These are phyloP conservation scores for Metarhizium rileyi DNA, from an alignment of 2,329 filamentous ascomycete genomes.

Conservation along the genomic window DNA sequence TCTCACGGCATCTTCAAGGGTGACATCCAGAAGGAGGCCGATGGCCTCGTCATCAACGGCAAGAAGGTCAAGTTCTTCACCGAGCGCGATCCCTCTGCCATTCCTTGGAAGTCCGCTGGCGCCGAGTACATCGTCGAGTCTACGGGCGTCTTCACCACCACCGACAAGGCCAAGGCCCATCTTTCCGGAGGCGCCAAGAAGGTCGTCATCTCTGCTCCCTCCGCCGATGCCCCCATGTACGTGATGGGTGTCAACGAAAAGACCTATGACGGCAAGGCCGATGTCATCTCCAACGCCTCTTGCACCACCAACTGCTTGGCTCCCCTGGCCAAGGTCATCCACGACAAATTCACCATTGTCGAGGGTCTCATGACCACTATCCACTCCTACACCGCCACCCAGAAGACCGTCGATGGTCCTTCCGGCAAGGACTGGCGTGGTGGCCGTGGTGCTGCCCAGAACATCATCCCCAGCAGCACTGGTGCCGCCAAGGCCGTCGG, in stretches of 20 bases:
- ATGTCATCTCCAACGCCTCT: constrained; percentile 97
- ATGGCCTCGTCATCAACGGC: constrained; percentile 80
- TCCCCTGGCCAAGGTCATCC: constrained; percentile 96
- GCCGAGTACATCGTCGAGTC: constrained; percentile 96
- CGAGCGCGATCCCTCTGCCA: constrained; percentile 80
- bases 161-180: constrained; percentile 87
- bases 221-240: constrained; percentile 97
- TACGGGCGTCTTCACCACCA: constrained; percentile 98
- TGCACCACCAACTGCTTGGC: constrained; percentile 99
- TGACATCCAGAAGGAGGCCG: constrained; percentile 61
- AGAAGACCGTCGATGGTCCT: constrained; percentile 98
- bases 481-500: constrained; percentile 99
- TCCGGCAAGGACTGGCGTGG: constrained; percentile 99
- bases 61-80: constrained; percentile 92
- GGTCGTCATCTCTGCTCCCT: constrained; percentile 87
- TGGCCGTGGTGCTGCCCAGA: constrained; percentile 96
- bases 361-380: constrained; percentile 99
- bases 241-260: constrained; percentile 99
- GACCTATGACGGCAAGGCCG: constrained; percentile 79
- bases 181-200: constrained; percentile 97
- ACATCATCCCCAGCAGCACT: constrained; percentile 99
- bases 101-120: constrained; percentile 81
- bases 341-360: constrained; percentile 96
- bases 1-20: constrained; percentile 97
- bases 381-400: constrained; percentile 99